Percentiles rank a stretch among this genome's conserved stretches.
These are phyloP conservation scores for Neurospora discreta DNA, from an alignment of 495 filamentous ascomycete species.

Conservation along the genomic window DNA sequence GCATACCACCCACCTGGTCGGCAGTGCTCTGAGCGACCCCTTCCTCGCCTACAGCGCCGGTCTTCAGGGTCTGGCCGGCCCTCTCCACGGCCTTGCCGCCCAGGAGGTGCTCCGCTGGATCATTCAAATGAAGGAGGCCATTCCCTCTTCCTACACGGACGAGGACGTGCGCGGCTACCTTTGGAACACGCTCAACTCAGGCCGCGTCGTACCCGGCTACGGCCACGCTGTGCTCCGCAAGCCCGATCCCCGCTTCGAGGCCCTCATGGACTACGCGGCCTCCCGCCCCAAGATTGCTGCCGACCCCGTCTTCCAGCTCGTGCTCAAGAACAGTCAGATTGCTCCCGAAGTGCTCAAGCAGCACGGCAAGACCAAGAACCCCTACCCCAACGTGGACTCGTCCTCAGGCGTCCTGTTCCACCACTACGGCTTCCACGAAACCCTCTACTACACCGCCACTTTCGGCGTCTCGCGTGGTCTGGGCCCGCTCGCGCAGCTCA, in stretches of 20 bases:
- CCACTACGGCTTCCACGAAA: conserved; percentile 94
- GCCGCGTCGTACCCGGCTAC: conserved; percentile 91
- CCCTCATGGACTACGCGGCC: conserved; percentile 88
- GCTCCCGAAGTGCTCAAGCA: conserved; percentile 80
- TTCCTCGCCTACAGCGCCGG: conserved; percentile 95
- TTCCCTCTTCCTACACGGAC: conserved; percentile 69
- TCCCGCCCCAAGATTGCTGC: conserved; percentile 70
- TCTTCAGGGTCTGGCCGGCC: conserved; percentile 88
- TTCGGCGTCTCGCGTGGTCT: conserved; percentile 90
- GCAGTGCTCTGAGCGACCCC: conserved; percentile 88
- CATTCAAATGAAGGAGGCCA: conserved; percentile 79
- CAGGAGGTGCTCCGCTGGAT: conserved; percentile 97
- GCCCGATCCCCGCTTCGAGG: conserved; percentile 91
- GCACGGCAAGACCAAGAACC: conserved; percentile 99
- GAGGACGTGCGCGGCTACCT: conserved; percentile 75
- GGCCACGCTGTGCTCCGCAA: conserved; percentile 97
- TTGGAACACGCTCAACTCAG: conserved; percentile 85
- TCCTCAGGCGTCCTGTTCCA: conserved; percentile 89
- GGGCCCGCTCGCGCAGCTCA: conserved; percentile 83
- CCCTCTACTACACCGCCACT: conserved; percentile 93
- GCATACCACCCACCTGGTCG: conserved; percentile 93
- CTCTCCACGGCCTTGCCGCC: conserved; percentile 69
- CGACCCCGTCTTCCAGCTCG: conserved; percentile 87
- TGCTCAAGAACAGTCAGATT: conserved; percentile 66
- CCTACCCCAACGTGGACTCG: conserved; percentile 90